These are phyloP conservation scores for Candida coquimbonensis DNA, from an alignment of 805 yeast species.

Conservation along the genomic window DNA sequence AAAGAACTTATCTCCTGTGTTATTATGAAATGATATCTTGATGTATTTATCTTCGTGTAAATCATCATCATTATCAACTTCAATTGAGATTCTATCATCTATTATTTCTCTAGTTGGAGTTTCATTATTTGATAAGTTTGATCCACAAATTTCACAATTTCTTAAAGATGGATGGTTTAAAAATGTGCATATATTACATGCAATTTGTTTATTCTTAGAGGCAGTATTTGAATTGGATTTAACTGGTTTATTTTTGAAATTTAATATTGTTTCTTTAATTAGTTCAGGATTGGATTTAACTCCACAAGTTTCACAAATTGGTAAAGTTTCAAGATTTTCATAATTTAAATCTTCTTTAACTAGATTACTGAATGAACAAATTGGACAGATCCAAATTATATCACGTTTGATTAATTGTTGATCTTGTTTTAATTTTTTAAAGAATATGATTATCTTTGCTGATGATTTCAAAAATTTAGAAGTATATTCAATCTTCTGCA, in stretches of 20 bases:
- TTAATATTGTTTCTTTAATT: slow-evolving; percentile 27
- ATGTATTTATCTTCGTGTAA: slow-evolving; percentile 28
- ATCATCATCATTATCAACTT: slow-evolving; percentile 26
- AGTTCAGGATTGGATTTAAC: slow-evolving; percentile 35
- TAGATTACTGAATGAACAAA: slow-evolving; percentile 68
- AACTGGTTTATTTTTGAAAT: not conserved
- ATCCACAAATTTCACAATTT: slow-evolving; percentile 85
- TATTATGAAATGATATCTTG: slow-evolving; percentile 67
- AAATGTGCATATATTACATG: slow-evolving; percentile 65
- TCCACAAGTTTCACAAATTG: slow-evolving; percentile 59
- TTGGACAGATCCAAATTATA: slow-evolving; percentile 72
- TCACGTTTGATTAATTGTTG: not conserved
- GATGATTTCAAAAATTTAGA: slow-evolving; percentile 67
- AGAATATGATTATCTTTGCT: slow-evolving; percentile 57
- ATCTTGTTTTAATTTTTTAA: slow-evolving; percentile 16
- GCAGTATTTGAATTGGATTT: not conserved
- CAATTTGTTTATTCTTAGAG: slow-evolving; percentile 10
- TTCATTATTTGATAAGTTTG: slow-evolving; percentile 32
- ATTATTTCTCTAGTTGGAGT: slow-evolving; percentile 21
- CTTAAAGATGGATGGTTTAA: slow-evolving; percentile 72
- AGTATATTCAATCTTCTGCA: slow-evolving; percentile 33
- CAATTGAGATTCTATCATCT: slow-evolving; percentile 27
- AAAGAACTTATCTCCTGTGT: slow-evolving; percentile 55
- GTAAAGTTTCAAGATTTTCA: slow-evolving; percentile 25
- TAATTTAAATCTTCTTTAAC: slow-evolving; percentile 26